phyloP scores from a whole-genome alignment of 163 green algal species.

The Chloroidium sp. region DNA sequence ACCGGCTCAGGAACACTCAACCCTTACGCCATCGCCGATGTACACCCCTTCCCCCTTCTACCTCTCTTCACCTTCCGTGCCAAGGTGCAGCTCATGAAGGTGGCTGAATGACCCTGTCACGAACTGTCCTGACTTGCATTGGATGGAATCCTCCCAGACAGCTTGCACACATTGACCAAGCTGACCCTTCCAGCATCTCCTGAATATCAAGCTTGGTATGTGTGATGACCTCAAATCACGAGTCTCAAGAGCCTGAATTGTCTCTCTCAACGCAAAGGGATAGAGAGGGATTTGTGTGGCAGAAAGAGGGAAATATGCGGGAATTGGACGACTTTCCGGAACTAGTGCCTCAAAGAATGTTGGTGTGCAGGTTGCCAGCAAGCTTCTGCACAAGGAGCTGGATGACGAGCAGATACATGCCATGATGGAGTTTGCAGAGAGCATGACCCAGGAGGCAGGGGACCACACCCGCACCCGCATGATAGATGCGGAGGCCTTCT shows the following conservation, averaged over 20 bases:
- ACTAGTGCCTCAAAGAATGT: neutral
- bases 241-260: no score
- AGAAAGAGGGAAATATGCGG: no score
- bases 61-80: no score
- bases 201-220: neutral
- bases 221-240: no score
- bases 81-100: no score
- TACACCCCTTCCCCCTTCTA: neutral
- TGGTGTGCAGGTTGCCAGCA: neutral
- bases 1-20: neutral
- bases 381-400: neutral
- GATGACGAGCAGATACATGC: neutral
- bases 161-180: neutral
- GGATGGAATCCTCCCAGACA: neutral
- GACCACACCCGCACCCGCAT: neutral
- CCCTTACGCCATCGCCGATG: neutral
- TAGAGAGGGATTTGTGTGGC: no score
- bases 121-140: no score
- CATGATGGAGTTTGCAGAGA: neutral
- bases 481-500: neutral
- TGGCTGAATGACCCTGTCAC: no score
- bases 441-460: neutral
- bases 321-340: no score
- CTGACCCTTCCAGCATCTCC: neutral
- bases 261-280: no score